These are phyloP conservation scores for Fusarium sp. DNA, from an alignment of 2,329 filamentous ascomycete species.

Conservation along the genomic window DNA sequence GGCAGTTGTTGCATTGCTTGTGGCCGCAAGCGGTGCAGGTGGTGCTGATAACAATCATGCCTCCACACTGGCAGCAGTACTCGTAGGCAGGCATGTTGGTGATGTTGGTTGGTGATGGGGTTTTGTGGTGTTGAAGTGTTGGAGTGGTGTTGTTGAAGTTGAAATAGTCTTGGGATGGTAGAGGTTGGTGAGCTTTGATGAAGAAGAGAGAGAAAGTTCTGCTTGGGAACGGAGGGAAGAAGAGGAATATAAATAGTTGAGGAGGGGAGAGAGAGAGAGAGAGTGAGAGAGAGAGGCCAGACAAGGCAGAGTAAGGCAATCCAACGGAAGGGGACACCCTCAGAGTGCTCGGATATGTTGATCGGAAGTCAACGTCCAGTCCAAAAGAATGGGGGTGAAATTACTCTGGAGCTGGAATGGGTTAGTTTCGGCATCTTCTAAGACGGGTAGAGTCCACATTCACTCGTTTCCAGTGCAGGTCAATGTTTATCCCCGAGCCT, in stretches of 20 bases:
- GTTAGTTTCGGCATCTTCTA: conserved; percentile 6
- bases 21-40: conserved; percentile 62
- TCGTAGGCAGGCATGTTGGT: conserved; percentile 57
- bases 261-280: neutral
- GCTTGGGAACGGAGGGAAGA: conserved; percentile 12
- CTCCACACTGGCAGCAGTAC: conserved; percentile 65
- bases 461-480: neutral
- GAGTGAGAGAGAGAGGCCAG: neutral
- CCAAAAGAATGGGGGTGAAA: conserved; percentile 9
- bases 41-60: conserved; percentile 67
- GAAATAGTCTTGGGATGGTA: neutral
- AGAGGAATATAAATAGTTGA: conserved; percentile 37
- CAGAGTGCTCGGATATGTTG: conserved; percentile 19
- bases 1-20: conserved; percentile 60
- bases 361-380: conserved; percentile 11
- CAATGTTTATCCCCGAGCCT: conserved; percentile 1
- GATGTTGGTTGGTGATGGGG: conserved; percentile 4
- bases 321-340: conserved; percentile 6
- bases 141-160: neutral
- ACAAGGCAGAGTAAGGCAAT: neutral
- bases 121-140: conserved; percentile 3
- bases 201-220: neutral
- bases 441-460: conserved; percentile 13
- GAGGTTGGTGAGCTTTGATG: neutral
- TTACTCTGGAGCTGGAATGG: neutral